These are phyloP conservation scores for Wickerhamomyces rabaulensis DNA, from an alignment of 805 yeast genomes.

Conservation along the genomic window DNA sequence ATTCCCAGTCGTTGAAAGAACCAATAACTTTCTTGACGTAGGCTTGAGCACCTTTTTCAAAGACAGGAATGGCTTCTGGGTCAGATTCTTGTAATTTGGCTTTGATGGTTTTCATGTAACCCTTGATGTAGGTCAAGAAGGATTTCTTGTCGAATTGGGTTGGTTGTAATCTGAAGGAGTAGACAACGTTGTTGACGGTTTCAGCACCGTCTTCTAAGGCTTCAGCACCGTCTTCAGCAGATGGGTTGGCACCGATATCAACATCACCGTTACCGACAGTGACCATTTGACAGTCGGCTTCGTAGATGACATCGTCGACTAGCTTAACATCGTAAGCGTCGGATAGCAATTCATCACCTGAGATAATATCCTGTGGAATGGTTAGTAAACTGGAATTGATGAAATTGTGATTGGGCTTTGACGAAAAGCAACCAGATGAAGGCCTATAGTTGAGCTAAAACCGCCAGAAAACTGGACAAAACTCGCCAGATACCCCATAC, in stretches of 20 bases:
- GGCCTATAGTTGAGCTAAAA: not conserved
- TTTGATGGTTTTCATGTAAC: slow-evolving; percentile 97
- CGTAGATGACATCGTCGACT: slow-evolving; percentile 91
- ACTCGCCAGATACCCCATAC: not conserved
- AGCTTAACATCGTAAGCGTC: slow-evolving; percentile 89
- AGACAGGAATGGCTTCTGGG: slow-evolving; percentile 83
- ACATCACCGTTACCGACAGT: slow-evolving; percentile 86
- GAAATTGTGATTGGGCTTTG: not conserved
- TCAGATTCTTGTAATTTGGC: slow-evolving; percentile 79
- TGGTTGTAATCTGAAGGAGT: slow-evolving; percentile 97
- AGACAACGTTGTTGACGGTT: slow-evolving; percentile 95
- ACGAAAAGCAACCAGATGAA: not conserved
- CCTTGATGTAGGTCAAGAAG: slow-evolving; percentile 93
- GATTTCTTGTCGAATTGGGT: slow-evolving; percentile 98
- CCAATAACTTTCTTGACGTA: slow-evolving; percentile 95
- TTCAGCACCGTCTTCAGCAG: slow-evolving; percentile 89
- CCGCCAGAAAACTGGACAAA: not conserved
- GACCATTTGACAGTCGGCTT: slow-evolving; percentile 94
- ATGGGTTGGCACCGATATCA: slow-evolving; percentile 99
- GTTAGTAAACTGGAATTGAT: slow-evolving; percentile 7
- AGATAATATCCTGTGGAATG: slow-evolving; percentile 65
- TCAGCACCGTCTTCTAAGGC: slow-evolving; percentile 79
- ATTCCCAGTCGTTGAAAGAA: slow-evolving; percentile 98
- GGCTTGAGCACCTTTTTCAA: slow-evolving; percentile 96
- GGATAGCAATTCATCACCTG: slow-evolving; percentile 94